Base-by-base conservation (phyloP, 2,329 filamentous ascomycete genomes). In the Zarea fungicola region DNA sequence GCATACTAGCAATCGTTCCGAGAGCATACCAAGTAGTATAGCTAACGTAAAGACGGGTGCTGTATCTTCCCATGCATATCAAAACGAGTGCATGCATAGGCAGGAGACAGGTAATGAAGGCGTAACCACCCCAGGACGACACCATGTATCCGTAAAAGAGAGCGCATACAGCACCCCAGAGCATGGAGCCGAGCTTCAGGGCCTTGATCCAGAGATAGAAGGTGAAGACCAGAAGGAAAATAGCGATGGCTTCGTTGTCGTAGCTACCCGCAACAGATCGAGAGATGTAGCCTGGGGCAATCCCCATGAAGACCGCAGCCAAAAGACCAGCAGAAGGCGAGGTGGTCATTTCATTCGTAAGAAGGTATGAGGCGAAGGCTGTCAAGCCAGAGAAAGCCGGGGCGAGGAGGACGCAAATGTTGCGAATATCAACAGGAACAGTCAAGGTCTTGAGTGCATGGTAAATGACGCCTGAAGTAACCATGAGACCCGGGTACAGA, bases 131-230 rank as follows among this genome's bases (percentile, higher is more conserved):
- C 93, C 93, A 99, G 16, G 95, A 95, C 42, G 92, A 93, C 56
- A 99, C 93, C 93, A 99, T 99, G 82, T 99, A 99, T 63, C 93
- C 93, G 71, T 99, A 99, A 73, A 95, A 97, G 48, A 99, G 78
- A 36, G 93, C 93, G 60, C 91, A 93, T 54, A 96, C 76, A 31
- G 89, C 91, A 59, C 90, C 92, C 92, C 92, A 99, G 70, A 96
- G 87, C 67, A 95, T 90, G 43, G 93, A 97, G 22, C 93, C 93
- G 51, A 90, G 81, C 77, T 99, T 99, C 58, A 99, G 79, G 18
- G 93, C 89, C 79, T 97, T 97, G 73, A 99, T 96, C 93, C 93
- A 99, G 46, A 99, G 81, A 72, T 84, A 99, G 72, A 99, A 99
- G 65, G 93, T 99, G 69, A 96, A 96, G 56, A 99, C 93, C 26